Conservation (phyloP, 1,139 yeast genomes). For the Pneumocystis wakefieldiae region DNA sequence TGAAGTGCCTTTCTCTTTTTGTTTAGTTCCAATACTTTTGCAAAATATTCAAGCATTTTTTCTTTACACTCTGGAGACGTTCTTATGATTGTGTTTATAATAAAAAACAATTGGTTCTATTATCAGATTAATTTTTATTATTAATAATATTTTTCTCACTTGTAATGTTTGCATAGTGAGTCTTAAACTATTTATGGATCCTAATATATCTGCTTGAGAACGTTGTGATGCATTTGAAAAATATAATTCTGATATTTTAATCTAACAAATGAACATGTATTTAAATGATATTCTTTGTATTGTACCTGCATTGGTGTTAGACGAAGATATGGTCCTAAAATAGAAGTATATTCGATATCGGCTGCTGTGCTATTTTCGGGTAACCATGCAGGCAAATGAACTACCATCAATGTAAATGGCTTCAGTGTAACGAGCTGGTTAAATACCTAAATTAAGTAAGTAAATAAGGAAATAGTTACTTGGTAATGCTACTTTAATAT, state of each 20-base stretch:
- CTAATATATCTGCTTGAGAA: constrained; percentile 15
- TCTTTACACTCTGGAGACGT: constrained; percentile 53
- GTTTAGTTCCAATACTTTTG: constrained; percentile 56
- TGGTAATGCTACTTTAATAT: constrained; percentile 32
- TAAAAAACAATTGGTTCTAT: constrained; percentile 36
- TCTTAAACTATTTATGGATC: constrained; percentile 3
- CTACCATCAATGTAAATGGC: constrained; percentile 45
- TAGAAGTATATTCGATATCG: constrained; percentile 43
- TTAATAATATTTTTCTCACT: not conserved
- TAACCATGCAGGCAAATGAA: constrained; percentile 27
- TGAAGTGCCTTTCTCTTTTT: constrained; percentile 82
- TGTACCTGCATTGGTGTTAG: constrained; percentile 52
- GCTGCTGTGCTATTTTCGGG: constrained; percentile 30
- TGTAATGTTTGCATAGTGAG: not conserved
- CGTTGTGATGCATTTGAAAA: constrained; percentile 20
- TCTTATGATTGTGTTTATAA: constrained; percentile 63
- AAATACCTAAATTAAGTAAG: constrained; percentile 28
- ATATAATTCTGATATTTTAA: constrained; percentile 14
- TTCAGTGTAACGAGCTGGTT: constrained; percentile 50
- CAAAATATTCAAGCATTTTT: constrained; percentile 51
- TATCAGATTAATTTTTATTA: not conserved
- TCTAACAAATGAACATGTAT: not conserved
- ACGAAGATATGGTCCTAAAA: constrained; percentile 64
- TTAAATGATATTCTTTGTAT: not conserved
- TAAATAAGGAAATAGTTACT: not conserved